Evolutionary conservation across 1,284 basidiomycete species (phyloP).

Genomic region (Anthracocystis walkeri): DNA sequence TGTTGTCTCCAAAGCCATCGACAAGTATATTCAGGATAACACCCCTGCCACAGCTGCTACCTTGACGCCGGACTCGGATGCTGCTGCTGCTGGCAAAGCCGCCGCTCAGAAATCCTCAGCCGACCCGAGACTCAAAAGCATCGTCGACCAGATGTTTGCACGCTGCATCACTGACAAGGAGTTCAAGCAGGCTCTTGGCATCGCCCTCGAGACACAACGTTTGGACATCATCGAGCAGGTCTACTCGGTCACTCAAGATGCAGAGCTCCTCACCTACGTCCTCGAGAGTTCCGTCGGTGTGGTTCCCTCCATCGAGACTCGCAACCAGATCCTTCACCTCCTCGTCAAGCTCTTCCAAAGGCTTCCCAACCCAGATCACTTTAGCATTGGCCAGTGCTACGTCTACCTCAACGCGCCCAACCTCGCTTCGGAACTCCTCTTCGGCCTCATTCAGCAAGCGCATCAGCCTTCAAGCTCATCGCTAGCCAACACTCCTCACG

Average conservation of each 20-base stretch:
- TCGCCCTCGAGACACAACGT: conserved; percentile 66
- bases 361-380: conserved; percentile 64
- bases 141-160: conserved; percentile 68
- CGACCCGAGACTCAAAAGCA: conserved; percentile 59
- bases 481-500: conserved; percentile 58
- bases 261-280: conserved; percentile 64
- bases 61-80: conserved; percentile 7
- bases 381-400: conserved; percentile 69
- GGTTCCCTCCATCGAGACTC: conserved; percentile 56
- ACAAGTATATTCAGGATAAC: conserved; percentile 62
- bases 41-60: conserved; percentile 19
- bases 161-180: conserved; percentile 65
- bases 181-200: conserved; percentile 67
- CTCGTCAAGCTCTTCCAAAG: conserved; percentile 68
- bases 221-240: conserved; percentile 67
- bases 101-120: conserved; percentile 12
- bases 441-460: conserved; percentile 60
- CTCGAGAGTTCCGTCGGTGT: conserved; percentile 67
- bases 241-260: conserved; percentile 61
- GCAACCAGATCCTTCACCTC: conserved; percentile 64
- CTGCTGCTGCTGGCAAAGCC: conserved; percentile 17
- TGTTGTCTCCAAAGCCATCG: conserved; percentile 69
- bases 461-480: conserved; percentile 56
- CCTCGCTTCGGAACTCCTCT: conserved; percentile 61
- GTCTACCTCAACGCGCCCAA: conserved; percentile 67